These are phyloP conservation scores for Fusarium haematococcum DNA, from an alignment of 2,329 filamentous ascomycete genomes.

Conservation along the genomic window DNA sequence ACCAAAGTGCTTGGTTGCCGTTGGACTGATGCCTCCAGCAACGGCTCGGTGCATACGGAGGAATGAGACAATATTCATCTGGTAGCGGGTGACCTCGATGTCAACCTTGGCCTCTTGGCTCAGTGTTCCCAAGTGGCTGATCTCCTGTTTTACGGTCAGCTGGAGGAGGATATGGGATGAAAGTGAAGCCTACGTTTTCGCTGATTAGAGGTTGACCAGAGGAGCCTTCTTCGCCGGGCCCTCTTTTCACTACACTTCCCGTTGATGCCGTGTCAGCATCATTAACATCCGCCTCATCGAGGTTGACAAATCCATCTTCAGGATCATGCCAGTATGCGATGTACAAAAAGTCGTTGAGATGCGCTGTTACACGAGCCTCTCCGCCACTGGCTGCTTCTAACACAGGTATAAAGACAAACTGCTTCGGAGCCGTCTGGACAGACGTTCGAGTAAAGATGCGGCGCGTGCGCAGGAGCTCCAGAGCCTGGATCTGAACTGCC, in stretches of 20 bases:
- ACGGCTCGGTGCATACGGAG: slow-evolving; percentile 90
- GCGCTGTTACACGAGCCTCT: slow-evolving; percentile 61
- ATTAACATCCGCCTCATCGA: slow-evolving; percentile 69
- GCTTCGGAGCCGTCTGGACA: slow-evolving; percentile 78
- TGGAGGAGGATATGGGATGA: not conserved
- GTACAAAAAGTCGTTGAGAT: slow-evolving; percentile 86
- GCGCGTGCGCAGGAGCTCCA: slow-evolving; percentile 82
- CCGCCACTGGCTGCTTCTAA: slow-evolving; percentile 63
- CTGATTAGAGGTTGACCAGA: slow-evolving; percentile 53
- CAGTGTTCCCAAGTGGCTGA: slow-evolving; percentile 70
- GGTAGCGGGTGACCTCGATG: slow-evolving; percentile 84
- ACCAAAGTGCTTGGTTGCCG: slow-evolving; percentile 82
- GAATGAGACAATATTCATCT: slow-evolving; percentile 89
- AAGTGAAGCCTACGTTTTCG: slow-evolving; percentile 53
- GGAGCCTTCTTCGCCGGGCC: slow-evolving; percentile 34
- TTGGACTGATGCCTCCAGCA: slow-evolving; percentile 79
- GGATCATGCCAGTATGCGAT: slow-evolving; percentile 87
- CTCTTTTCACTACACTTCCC: slow-evolving; percentile 60
- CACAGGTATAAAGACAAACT: slow-evolving; percentile 85
- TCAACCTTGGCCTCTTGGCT: slow-evolving; percentile 72
- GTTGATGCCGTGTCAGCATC: slow-evolving; percentile 52
- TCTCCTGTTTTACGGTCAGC: slow-evolving; percentile 56
- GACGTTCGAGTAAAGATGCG: slow-evolving; percentile 82
- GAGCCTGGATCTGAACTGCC: slow-evolving; percentile 83
- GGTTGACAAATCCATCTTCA: slow-evolving; percentile 77